phyloP scores from a whole-genome alignment of 1,284 basidiomycete species.

The Leccinum fallax region DNA sequence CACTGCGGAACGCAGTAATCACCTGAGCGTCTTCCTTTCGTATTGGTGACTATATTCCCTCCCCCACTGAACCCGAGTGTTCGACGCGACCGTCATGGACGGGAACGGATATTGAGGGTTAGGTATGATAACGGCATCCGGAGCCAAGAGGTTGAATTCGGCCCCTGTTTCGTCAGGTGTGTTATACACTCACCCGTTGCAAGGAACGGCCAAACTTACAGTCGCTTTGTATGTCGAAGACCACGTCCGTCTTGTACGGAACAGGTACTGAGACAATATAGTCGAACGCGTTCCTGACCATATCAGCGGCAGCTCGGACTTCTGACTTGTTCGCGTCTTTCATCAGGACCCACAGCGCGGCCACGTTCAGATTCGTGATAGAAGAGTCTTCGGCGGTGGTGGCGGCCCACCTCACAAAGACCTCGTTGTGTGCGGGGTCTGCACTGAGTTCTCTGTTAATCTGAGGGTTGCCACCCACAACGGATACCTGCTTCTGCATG shows the following conservation, averaged over 20 bases:
- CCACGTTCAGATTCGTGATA: neutral
- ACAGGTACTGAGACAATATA: neutral
- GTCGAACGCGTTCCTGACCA: neutral
- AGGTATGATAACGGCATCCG: neutral
- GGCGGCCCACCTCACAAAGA: neutral
- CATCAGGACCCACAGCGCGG: neutral
- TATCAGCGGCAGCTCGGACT: neutral
- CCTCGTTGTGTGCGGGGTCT: neutral
- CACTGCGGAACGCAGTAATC: neutral
- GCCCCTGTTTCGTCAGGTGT: neutral
- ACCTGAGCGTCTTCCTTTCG: neutral
- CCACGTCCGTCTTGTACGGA: neutral
- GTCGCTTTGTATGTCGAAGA: neutral
- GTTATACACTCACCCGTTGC: neutral
- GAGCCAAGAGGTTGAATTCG: neutral
- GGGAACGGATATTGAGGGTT: neutral
- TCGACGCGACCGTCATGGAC: neutral
- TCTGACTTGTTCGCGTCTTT: neutral
- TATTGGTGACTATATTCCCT: neutral
- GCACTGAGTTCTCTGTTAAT: neutral
- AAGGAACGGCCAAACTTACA: neutral
- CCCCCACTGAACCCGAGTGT: neutral
- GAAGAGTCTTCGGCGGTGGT: neutral
- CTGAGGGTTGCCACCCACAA: neutral
- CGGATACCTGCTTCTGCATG: neutral